phyloP scores from a whole-genome alignment of 164 flowering plant species.

The Aristolochia fimbriata region DNA sequence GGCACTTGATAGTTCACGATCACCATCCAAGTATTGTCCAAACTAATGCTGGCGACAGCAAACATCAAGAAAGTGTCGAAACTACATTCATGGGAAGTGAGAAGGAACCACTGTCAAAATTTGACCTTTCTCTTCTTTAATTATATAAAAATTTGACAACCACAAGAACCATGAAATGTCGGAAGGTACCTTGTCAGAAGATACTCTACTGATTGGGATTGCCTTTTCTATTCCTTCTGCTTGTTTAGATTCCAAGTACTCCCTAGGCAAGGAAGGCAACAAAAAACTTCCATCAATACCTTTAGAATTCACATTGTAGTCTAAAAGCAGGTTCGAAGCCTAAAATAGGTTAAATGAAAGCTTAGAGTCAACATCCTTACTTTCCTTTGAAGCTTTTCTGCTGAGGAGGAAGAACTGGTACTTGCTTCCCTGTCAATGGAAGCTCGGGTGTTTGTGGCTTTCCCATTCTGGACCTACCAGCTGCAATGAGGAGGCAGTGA shows the following conservation, averaged over 20 bases:
- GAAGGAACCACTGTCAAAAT: not conserved
- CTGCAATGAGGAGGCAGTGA: constrained; percentile 18
- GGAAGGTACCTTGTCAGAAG: constrained; percentile 45
- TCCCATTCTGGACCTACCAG: constrained; percentile 36
- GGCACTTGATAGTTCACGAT: too few relatives aligned
- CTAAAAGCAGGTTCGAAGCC: not conserved
- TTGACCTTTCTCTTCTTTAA: not conserved
- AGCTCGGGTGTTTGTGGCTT: constrained; percentile 8
- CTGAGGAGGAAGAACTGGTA: constrained; percentile 10
- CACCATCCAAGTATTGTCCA: too few relatives aligned
- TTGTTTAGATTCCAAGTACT: constrained; percentile 8
- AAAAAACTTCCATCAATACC: not conserved
- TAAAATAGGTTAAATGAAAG: not conserved
- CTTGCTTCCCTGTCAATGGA: constrained; percentile 12
- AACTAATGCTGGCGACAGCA: too few relatives aligned
- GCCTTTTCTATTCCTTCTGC: constrained; percentile 11
- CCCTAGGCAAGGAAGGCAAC: constrained; percentile 13
- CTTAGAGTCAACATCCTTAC: constrained; percentile 8
- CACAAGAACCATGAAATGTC: not conserved
- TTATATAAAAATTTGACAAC: not conserved
- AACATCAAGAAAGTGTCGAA: not conserved
- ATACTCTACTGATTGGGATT: constrained; percentile 21
- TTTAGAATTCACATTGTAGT: not conserved
- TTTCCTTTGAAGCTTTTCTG: constrained; percentile 14
- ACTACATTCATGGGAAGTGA: not conserved